These are phyloP conservation scores for Theobroma cacao DNA, from an alignment of 345 rosid genomes.

Conservation along the genomic window DNA sequence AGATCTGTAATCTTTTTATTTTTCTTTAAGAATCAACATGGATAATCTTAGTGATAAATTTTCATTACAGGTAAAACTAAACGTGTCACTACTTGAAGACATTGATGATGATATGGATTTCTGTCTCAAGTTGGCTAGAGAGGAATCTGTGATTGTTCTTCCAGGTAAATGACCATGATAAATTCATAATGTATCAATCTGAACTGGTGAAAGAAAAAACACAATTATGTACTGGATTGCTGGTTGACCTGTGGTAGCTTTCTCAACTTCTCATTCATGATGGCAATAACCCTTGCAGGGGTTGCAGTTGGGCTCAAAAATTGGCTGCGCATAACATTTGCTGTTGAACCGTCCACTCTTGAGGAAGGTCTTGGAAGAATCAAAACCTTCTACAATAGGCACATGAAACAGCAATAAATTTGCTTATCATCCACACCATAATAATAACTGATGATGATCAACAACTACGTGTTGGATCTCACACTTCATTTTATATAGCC, in stretches of 20 bases:
- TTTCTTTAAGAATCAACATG: background rate
- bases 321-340: slow-evolving; percentile 83
- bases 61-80: slow-evolving; percentile 29
- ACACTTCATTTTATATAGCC: no score
- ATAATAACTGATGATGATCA: background rate
- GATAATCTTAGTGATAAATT: background rate
- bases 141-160: slow-evolving; percentile 32
- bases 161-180: slow-evolving; percentile 25
- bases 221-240: background rate
- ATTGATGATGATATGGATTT: slow-evolving; percentile 40
- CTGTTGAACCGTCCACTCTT: slow-evolving; percentile 55
- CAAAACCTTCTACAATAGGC: slow-evolving; percentile 61
- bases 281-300: slow-evolving; percentile 43
- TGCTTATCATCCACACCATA: background rate
- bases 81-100: slow-evolving; percentile 25
- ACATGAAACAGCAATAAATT: slow-evolving; percentile 31
- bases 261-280: background rate
- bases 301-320: slow-evolving; percentile 74
- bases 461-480: background rate
- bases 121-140: slow-evolving; percentile 39
- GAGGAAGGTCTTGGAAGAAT: slow-evolving; percentile 70
- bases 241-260: background rate
- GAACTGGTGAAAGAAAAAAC: background rate
- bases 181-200: background rate
- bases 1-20: slow-evolving; percentile 1